phyloP scores from a whole-genome alignment of 2,329 filamentous ascomycete genomes.

The Alternaria sp. region DNA sequence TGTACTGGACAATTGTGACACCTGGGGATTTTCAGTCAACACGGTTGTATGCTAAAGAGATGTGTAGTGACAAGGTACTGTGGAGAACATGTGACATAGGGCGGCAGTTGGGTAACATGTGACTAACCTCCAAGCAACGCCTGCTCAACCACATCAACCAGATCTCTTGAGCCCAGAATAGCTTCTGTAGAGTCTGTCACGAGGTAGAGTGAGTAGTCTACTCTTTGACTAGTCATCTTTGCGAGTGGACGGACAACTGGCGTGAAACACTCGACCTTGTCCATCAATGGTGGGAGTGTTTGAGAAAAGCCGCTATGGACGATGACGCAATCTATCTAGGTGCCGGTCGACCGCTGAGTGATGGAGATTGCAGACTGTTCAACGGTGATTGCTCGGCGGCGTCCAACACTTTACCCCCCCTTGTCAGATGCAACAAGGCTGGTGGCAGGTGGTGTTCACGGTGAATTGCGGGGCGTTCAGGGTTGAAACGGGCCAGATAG shows the following conservation, averaged over 20 bases:
- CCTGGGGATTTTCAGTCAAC: constrained; percentile 50
- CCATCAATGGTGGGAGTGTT: background rate
- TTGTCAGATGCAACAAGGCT: background rate
- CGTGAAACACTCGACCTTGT: constrained; percentile 2
- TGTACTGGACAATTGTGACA: constrained; percentile 85
- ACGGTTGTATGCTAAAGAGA: background rate
- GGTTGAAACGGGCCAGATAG: constrained; percentile 1
- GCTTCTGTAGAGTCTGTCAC: constrained; percentile 92
- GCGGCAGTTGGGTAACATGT: background rate
- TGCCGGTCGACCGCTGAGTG: background rate
- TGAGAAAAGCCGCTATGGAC: constrained; percentile 7
- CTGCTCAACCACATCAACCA: constrained; percentile 76
- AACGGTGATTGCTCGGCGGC: constrained; percentile 1
- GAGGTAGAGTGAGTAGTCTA: constrained; percentile 85
- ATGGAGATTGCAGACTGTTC: background rate
- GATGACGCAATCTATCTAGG: constrained; percentile 17
- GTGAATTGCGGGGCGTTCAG: constrained; percentile 3
- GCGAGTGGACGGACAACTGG: constrained; percentile 36
- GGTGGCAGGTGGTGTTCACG: constrained; percentile 2
- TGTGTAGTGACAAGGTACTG: background rate
- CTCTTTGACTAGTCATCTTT: constrained; percentile 36
- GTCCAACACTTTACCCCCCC: background rate
- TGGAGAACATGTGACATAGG: background rate
- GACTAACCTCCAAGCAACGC: constrained; percentile 74
- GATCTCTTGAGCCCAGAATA: constrained; percentile 75